A percentile compares a stretch with the other conserved stretches of the same genome.
Evolutionary conservation across 2,329 filamentous ascomycete species (phyloP).

Genomic region (Lasiodiplodia sp.): DNA sequence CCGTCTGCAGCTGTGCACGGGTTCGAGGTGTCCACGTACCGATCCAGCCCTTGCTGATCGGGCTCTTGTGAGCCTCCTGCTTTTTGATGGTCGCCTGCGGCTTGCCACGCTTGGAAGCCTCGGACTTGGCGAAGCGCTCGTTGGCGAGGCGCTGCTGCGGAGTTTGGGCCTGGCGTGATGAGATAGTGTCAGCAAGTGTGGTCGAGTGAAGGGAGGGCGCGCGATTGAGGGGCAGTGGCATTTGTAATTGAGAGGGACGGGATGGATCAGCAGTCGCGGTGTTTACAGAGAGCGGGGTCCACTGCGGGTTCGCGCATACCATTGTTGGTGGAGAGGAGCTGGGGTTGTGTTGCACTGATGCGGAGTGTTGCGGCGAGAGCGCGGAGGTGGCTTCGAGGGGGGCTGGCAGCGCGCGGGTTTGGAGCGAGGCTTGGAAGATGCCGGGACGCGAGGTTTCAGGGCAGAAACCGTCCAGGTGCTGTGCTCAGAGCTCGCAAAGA

Average conservation of each 20-base stretch:
- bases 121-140: constrained; percentile 76
- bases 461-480: neutral
- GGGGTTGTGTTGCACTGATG: neutral
- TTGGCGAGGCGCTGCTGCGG: constrained; percentile 83
- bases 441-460: neutral
- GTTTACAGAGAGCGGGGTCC: no score
- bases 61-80: constrained; percentile 60
- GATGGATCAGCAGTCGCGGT: neutral
- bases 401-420: constrained; percentile 5
- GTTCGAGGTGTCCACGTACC: constrained; percentile 54
- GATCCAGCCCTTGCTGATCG: constrained; percentile 65
- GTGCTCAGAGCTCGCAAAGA: neutral
- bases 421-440: neutral
- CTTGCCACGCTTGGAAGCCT: constrained; percentile 79
- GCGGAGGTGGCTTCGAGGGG: constrained; percentile 12
- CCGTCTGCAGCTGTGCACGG: neutral
- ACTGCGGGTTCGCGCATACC: neutral
- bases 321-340: constrained; percentile 11
- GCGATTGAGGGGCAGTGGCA: neutral
- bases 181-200: constrained; percentile 1
- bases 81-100: constrained; percentile 56
- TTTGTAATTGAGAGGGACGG: neutral
- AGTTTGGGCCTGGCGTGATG: constrained; percentile 72
- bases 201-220: neutral
- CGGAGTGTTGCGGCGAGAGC: constrained; percentile 15